phyloP scores from a whole-genome alignment of 2,329 filamentous ascomycete genomes.

The Arthrinium puccinioides region DNA sequence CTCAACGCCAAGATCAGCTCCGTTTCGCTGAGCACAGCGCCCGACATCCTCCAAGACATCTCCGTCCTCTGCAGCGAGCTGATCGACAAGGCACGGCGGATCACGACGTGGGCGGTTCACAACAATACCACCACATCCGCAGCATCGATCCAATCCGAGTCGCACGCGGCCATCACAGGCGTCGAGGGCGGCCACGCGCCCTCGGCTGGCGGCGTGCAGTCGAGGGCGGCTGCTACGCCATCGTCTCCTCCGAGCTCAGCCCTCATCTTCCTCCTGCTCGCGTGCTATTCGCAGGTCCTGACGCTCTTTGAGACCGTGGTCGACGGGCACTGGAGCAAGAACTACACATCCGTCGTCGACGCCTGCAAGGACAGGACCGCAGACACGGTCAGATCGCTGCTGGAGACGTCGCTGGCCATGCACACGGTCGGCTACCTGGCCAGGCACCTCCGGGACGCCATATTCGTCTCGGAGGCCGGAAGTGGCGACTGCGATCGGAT shows the following conservation, averaged over 20 bases:
- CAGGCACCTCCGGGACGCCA: not conserved
- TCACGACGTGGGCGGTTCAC: not conserved
- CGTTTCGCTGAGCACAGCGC: not conserved
- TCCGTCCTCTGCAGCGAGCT: not conserved
- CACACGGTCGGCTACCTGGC: not conserved
- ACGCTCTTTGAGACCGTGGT: not conserved
- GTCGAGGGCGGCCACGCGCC: not conserved
- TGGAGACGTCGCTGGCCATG: not conserved
- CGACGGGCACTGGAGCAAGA: not conserved
- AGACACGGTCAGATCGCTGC: not conserved
- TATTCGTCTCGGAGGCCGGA: not conserved
- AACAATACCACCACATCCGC: not conserved
- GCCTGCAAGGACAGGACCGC: not conserved
- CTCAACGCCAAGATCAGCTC: not conserved
- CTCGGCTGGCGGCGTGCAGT: not conserved
- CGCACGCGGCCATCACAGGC: not conserved
- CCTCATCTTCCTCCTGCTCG: not conserved
- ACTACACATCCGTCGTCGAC: not conserved
- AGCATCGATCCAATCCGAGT: not conserved
- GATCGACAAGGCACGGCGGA: not conserved
- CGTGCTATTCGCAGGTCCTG: not conserved
- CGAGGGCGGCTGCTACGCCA: not conserved
- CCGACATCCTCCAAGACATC: not conserved
- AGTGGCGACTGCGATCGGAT: not conserved
- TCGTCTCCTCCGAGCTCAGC: not conserved